Conservation (phyloP, 2,329 filamentous ascomycete genomes). For the Hirsutella minnesotensis region DNA sequence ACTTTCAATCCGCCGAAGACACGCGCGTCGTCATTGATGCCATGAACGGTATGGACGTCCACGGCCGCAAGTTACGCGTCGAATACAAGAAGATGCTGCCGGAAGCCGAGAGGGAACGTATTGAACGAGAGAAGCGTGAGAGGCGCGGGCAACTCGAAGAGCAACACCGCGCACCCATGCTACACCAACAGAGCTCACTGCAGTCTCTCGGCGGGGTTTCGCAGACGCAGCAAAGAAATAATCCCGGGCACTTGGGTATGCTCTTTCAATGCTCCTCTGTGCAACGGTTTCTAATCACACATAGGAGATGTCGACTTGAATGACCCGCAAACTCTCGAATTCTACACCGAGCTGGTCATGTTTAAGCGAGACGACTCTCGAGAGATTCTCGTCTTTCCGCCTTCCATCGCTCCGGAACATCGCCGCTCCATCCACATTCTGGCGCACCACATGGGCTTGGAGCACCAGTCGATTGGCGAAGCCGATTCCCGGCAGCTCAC, state of each 20-base stretch:
- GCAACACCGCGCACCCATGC: conserved; percentile 70
- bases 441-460: conserved; percentile 87
- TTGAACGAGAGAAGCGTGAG: conserved; percentile 94
- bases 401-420: conserved; percentile 69
- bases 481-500: conserved; percentile 84
- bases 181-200: conserved; percentile 78
- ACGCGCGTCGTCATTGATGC: conserved; percentile 84
- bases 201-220: conserved; percentile 60
- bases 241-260: conserved; percentile 32
- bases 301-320: conserved; percentile 73
- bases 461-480: conserved; percentile 80
- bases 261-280: not conserved
- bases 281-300: conserved; percentile 6
- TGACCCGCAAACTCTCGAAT: conserved; percentile 74
- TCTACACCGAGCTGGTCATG: conserved; percentile 79
- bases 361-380: conserved; percentile 73
- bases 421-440: conserved; percentile 87
- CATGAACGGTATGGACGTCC: conserved; percentile 92
- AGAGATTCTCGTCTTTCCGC: conserved; percentile 75
- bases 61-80: conserved; percentile 85
- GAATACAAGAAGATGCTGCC: conserved; percentile 99
- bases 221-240: conserved; percentile 44
- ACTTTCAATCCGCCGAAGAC: conserved; percentile 92
- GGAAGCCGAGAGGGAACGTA: conserved; percentile 83
- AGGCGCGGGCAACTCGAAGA: conserved; percentile 92